Evolutionary conservation across 1,284 basidiomycete species (phyloP).

Genomic region (Naganishia cerealis): DNA sequence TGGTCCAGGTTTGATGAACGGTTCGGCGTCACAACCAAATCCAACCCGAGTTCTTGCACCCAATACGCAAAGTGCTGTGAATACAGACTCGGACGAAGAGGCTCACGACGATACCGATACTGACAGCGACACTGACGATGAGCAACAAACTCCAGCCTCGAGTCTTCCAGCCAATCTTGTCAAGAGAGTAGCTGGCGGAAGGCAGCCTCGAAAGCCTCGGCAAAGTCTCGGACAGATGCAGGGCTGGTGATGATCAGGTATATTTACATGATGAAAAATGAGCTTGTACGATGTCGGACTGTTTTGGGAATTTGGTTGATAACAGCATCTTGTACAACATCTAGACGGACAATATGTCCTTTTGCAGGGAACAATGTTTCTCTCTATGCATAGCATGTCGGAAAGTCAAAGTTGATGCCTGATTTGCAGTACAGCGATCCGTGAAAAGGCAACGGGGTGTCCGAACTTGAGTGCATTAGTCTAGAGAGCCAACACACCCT

Average conservation of each 20-base stretch:
- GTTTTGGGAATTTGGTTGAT: not conserved
- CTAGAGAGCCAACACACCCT: conserved; percentile 71
- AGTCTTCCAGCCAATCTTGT: conserved; percentile 15
- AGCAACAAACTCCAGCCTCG: conserved; percentile 2
- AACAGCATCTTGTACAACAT: conserved; percentile 1
- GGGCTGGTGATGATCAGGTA: conserved; percentile 7
- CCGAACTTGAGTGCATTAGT: not conserved
- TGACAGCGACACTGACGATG: conserved; percentile 19
- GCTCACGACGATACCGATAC: conserved; percentile 14
- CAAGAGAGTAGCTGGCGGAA: conserved; percentile 18
- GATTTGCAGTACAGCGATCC: not conserved
- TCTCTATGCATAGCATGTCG: not conserved
- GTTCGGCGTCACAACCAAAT: conserved; percentile 6
- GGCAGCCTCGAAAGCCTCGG: conserved; percentile 8
- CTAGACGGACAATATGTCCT: not conserved
- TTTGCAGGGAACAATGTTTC: not conserved
- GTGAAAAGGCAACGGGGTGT: not conserved
- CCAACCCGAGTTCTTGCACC: not conserved
- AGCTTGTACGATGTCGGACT: not conserved
- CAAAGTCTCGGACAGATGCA: conserved; percentile 19
- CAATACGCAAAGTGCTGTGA: conserved; percentile 3
- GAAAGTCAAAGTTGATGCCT: not conserved
- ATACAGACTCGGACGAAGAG: conserved; percentile 17
- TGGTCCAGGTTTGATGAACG: not conserved
- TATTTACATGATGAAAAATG: not conserved